Evolutionary conservation across 805 yeast genomes (phyloP).

Genomic region (Saccharomycopsis schoenii): DNA sequence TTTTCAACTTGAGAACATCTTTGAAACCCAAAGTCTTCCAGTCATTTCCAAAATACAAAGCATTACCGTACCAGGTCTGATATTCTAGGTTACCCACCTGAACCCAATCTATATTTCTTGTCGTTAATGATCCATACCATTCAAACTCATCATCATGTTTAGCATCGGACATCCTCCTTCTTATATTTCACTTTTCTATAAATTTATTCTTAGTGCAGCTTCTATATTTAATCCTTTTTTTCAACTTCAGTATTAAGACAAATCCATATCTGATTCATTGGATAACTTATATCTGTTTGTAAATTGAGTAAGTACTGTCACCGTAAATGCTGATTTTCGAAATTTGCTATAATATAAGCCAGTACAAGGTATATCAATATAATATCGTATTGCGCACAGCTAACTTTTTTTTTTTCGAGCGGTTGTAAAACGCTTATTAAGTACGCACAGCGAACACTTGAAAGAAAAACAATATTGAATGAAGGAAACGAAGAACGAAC

Average conservation of each 20-base stretch:
- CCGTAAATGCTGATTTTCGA: too few species aligned
- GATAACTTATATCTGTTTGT: neutral
- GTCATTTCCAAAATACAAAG: conserved; percentile 57
- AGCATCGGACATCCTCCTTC: neutral
- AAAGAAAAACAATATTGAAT: too few species aligned
- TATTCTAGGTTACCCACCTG: conserved; percentile 59
- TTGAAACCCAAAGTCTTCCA: conserved; percentile 38
- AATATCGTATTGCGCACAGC: too few species aligned
- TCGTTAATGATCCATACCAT: conserved; percentile 51
- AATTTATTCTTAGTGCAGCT: too few species aligned
- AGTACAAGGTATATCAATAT: too few species aligned
- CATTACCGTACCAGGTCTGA: conserved; percentile 82
- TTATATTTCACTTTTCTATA: neutral
- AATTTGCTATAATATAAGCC: too few species aligned
- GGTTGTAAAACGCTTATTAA: neutral
- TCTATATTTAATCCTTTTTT: neutral
- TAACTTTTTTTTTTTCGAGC: too few species aligned
- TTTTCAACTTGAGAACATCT: conserved; percentile 11
- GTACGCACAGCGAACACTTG: neutral
- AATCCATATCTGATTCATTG: neutral
- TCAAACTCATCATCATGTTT: neutral
- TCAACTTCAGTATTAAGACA: neutral
- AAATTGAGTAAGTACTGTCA: too few species aligned
- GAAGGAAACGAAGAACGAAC: too few species aligned
- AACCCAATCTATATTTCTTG: conserved; percentile 55